Percentiles rank a stretch among this genome's conserved stretches.
Evolutionary conservation across 1,139 yeast genomes (phyloP).

Genomic region (Debaryomyces nepalensis): DNA sequence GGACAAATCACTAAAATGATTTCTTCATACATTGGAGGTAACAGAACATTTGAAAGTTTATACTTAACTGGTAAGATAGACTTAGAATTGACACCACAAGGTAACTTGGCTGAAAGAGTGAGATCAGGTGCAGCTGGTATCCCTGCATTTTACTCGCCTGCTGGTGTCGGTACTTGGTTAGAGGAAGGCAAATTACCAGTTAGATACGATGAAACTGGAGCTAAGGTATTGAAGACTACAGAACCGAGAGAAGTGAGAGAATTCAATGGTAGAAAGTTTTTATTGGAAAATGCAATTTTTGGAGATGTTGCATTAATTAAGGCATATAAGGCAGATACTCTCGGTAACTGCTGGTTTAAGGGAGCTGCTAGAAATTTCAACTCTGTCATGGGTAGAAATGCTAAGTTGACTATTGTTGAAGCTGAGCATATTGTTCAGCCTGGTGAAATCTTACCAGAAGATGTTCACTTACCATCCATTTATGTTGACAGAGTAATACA

Average conservation of each 20-base stretch:
- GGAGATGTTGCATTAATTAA: conserved; percentile 54
- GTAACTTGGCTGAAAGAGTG: conserved; percentile 53
- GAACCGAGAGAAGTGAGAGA: conserved; percentile 46
- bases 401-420: conserved; percentile 51
- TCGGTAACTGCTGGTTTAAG: conserved; percentile 53
- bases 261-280: conserved; percentile 47
- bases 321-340: conserved; percentile 51
- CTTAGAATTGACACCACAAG: conserved; percentile 54
- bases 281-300: conserved; percentile 46
- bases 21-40: conserved; percentile 52
- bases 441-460: conserved; percentile 50
- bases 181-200: conserved; percentile 54
- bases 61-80: conserved; percentile 50
- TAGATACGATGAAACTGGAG: conserved; percentile 37
- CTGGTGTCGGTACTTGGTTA: conserved; percentile 57
- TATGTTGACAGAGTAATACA: conserved; percentile 47
- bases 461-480: conserved; percentile 52
- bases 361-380: conserved; percentile 55
- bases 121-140: conserved; percentile 58
- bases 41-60: conserved; percentile 45
- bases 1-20: conserved; percentile 54
- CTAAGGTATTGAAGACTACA: conserved; percentile 37
- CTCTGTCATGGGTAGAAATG: conserved; percentile 50
- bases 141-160: conserved; percentile 54
- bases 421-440: conserved; percentile 55